Evolutionary conservation across 306 rosid genomes (phyloP).

Genomic region (Glycine latifolia): DNA sequence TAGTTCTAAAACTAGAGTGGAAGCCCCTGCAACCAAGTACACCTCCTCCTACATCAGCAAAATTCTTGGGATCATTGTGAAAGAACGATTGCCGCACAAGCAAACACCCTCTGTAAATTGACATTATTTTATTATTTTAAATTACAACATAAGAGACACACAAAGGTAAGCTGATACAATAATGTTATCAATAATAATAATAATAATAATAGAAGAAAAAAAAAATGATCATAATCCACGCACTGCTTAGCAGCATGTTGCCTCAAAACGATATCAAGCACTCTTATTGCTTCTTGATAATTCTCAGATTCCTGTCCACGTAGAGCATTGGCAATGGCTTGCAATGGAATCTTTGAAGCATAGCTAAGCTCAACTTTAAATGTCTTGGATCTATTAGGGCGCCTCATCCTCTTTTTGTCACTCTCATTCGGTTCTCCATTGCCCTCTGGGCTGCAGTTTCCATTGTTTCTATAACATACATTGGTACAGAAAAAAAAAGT

Average conservation of each 20-base stretch:
- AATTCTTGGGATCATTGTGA: conserved; percentile 70
- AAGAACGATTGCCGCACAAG: conserved; percentile 92
- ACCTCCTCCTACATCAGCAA: conserved; percentile 85
- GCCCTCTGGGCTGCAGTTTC: conserved; percentile 66
- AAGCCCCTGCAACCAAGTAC: conserved; percentile 92
- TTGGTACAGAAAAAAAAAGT: background rate
- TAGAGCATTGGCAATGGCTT: conserved; percentile 77
- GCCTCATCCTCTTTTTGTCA: conserved; percentile 80
- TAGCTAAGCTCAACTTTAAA: conserved; percentile 80
- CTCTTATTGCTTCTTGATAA: conserved; percentile 88
- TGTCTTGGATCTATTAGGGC: conserved; percentile 67
- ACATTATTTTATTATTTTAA: background rate
- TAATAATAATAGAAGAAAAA: background rate
- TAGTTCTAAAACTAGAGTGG: conserved; percentile 90
- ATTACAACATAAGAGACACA: background rate
- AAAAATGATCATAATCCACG: conserved; percentile 36
- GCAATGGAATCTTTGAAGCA: conserved; percentile 87
- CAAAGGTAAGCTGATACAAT: background rate
- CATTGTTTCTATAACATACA: conserved; percentile 58
- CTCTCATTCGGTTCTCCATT: conserved; percentile 64
- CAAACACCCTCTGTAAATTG: conserved; percentile 79
- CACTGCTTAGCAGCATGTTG: conserved; percentile 96
- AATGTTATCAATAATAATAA: background rate
- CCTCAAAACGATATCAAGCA: conserved; percentile 80
- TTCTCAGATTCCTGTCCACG: conserved; percentile 88